These are phyloP conservation scores for Lavandula angustifolia DNA, from an alignment of 257 asterid genomes.

Conservation along the genomic window DNA sequence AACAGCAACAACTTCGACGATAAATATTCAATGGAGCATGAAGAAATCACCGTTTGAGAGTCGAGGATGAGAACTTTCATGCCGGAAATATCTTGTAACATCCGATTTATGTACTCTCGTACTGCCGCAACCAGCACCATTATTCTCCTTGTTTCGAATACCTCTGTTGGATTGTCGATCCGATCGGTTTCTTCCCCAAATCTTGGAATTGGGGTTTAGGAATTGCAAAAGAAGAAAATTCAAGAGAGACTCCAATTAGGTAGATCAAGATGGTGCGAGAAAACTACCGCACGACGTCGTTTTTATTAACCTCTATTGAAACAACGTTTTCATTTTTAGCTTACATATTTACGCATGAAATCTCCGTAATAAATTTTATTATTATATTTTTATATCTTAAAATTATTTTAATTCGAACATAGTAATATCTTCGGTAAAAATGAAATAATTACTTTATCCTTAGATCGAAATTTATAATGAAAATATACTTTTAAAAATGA, in stretches of 20 bases:
- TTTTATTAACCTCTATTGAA: no score
- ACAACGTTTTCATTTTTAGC: no score
- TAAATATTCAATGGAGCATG: not conserved
- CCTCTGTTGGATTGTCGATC: constrained; percentile 31
- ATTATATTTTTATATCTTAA: no score
- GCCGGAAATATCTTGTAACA: constrained; percentile 91
- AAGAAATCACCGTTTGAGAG: constrained; percentile 62
- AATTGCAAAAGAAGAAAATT: constrained; percentile 25
- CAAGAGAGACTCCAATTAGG: constrained; percentile 15
- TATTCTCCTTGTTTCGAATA: constrained; percentile 11
- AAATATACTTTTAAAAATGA: no score
- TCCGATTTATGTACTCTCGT: constrained; percentile 83
- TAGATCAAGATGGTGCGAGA: constrained; percentile 26
- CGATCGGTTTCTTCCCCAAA: constrained; percentile 22
- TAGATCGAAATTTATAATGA: no score
- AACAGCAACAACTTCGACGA: not conserved
- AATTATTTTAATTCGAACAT: no score
- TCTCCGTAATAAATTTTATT: no score
- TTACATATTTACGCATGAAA: no score
- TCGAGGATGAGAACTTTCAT: constrained; percentile 99
- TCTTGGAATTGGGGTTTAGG: constrained; percentile 37
- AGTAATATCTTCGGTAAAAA: no score
- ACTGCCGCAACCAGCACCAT: constrained; percentile 74
- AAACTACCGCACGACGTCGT: constrained; percentile 31
- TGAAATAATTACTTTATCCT: no score